Percentiles rank a stretch among this genome's conserved stretches.
Conservation (phyloP, 306 rosid genomes). For the Psophocarpus tetragonolobus region DNA sequence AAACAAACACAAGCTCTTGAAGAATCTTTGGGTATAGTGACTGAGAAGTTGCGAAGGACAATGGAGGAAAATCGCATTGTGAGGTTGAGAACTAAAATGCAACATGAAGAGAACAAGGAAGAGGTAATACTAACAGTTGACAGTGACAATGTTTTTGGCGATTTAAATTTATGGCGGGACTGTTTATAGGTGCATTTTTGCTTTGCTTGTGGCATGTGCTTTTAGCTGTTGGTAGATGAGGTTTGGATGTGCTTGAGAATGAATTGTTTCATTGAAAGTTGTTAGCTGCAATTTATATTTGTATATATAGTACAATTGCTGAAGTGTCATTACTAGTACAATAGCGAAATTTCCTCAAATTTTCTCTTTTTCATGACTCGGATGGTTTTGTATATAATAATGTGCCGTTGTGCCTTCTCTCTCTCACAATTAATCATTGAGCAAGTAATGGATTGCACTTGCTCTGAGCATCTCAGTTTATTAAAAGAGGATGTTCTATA, state of each 20-base stretch:
- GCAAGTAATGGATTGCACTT: not conserved
- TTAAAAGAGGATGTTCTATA: not conserved
- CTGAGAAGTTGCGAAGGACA: slow-evolving; percentile 52
- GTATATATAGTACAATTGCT: not conserved
- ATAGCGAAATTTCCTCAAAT: not conserved
- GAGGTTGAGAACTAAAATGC: slow-evolving; percentile 49
- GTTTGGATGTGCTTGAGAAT: not conserved
- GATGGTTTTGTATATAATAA: not conserved
- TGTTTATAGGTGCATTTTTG: not conserved
- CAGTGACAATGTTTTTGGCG: not conserved
- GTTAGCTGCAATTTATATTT: not conserved
- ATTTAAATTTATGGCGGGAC: not conserved
- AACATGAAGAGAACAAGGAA: slow-evolving; percentile 60
- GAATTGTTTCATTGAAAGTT: not conserved
- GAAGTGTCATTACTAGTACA: not conserved
- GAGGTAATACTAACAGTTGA: slow-evolving; percentile 50
- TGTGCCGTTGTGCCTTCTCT: not conserved
- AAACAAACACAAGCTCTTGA: slow-evolving; percentile 45
- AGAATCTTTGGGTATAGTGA: slow-evolving; percentile 42
- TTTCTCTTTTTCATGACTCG: not conserved
- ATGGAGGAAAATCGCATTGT: slow-evolving; percentile 58
- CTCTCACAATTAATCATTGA: not conserved
- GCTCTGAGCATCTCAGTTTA: not conserved
- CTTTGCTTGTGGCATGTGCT: not conserved
- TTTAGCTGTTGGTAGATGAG: not conserved